Conservation (phyloP, 495 filamentous ascomycete species). For the Aspergillus ellipticus region DNA sequence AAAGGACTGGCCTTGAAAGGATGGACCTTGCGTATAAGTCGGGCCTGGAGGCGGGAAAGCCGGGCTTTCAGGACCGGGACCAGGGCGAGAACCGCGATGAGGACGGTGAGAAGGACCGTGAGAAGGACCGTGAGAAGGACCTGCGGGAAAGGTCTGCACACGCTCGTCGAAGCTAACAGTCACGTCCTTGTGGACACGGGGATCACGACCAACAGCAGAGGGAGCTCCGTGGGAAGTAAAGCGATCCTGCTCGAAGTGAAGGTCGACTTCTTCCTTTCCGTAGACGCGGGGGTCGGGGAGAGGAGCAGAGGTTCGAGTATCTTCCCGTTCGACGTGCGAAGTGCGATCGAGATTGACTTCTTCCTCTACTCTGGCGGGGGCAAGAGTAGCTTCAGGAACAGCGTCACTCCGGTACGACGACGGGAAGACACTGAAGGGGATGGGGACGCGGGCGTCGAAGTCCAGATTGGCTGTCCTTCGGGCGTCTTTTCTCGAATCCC, state of each 20-base stretch:
- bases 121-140: not conserved
- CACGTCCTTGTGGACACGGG: constrained; percentile 45
- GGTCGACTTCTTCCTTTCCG: constrained; percentile 77
- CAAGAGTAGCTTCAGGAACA: constrained; percentile 74
- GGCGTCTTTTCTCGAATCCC: constrained; percentile 89
- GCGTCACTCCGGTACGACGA: constrained; percentile 93
- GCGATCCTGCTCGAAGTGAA: constrained; percentile 61
- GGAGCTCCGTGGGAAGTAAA: too few species aligned
- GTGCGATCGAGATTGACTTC: constrained; percentile 76
- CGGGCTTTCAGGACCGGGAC: not conserved
- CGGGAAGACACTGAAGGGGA: constrained; percentile 99
- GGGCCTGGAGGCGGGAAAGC: too few species aligned
- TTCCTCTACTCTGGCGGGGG: constrained; percentile 72
- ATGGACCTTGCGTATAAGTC: too few species aligned
- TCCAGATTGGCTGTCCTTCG: constrained; percentile 93
- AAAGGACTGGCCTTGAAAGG: constrained; percentile 4
- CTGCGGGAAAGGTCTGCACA: constrained; percentile 6
- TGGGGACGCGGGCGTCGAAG: constrained; percentile 99
- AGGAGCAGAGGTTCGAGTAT: constrained; percentile 66
- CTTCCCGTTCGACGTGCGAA: constrained; percentile 91
- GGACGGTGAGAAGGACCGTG: too few species aligned
- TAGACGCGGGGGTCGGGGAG: constrained; percentile 63
- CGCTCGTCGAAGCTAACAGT: constrained; percentile 29
- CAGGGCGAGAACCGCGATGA: too few species aligned
- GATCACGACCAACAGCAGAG: not conserved